Conservation (phyloP, 768 basidiomycete genomes). For the Amanita exitialis region DNA sequence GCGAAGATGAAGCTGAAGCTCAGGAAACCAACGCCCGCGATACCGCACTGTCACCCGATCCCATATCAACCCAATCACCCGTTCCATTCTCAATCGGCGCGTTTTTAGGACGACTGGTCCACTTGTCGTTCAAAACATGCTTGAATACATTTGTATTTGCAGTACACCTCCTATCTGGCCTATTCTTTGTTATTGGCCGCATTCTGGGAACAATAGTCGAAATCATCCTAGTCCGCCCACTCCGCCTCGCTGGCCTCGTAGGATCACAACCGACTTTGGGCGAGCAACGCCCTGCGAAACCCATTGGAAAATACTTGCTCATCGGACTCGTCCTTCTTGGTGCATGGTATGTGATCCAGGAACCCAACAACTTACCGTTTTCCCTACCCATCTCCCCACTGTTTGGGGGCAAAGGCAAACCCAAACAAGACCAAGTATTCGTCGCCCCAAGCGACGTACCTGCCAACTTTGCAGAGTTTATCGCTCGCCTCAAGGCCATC, state of each 20-base stretch:
- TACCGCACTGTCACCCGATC: conserved; percentile 8
- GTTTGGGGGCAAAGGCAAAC: conserved; percentile 7
- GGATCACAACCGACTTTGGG: background rate
- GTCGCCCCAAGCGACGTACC: conserved; percentile 48
- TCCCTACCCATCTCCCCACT: conserved; percentile 18
- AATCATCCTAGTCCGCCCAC: conserved; percentile 37
- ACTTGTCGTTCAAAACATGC: conserved; percentile 17
- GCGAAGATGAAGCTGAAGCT: conserved; percentile 42
- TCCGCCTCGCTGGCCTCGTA: conserved; percentile 1
- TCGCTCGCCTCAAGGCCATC: conserved; percentile 49
- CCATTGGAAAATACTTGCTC: conserved; percentile 25
- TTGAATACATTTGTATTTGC: conserved; percentile 14
- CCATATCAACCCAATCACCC: conserved; percentile 16
- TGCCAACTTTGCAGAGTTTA: conserved; percentile 56
- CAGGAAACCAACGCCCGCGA: conserved; percentile 16
- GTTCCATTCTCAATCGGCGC: conserved; percentile 31
- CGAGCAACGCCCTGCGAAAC: background rate
- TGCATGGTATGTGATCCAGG: conserved; percentile 34
- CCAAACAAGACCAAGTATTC: conserved; percentile 25
- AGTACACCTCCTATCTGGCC: conserved; percentile 22
- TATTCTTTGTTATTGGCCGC: conserved; percentile 35
- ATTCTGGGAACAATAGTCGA: conserved; percentile 41
- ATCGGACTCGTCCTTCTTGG: conserved; percentile 33
- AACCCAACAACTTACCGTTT: conserved; percentile 21
- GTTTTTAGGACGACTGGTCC: conserved; percentile 29